Percentiles rank a stretch among this genome's conserved stretches.
These are phyloP conservation scores for Akanthomyces muscarius DNA, from an alignment of 2,329 filamentous ascomycete species.

Conservation along the genomic window DNA sequence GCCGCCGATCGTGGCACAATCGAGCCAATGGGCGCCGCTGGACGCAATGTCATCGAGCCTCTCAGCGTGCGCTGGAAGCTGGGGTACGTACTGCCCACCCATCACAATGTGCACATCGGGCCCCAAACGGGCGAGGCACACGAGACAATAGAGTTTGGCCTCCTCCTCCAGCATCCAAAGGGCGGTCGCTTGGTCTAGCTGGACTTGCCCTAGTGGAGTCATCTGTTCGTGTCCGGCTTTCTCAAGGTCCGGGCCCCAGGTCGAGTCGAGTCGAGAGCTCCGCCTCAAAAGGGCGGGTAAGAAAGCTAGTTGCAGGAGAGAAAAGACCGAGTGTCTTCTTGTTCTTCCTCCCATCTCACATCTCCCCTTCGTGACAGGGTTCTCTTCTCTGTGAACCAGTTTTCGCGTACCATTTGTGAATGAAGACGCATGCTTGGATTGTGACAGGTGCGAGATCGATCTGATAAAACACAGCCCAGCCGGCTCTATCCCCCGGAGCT, in stretches of 20 bases:
- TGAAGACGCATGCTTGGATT: background rate
- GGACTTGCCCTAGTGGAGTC: background rate
- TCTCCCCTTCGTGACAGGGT: background rate
- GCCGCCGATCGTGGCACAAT: background rate
- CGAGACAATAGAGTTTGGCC: background rate
- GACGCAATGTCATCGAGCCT: background rate
- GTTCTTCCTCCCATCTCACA: background rate
- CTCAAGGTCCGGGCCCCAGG: background rate
- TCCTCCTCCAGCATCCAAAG: no score
- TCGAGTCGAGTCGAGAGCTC: background rate
- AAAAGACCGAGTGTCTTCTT: background rate
- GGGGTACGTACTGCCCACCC: background rate
- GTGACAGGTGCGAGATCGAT: background rate
- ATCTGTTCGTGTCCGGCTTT: background rate
- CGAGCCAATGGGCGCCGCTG: background rate
- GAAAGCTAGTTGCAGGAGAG: background rate
- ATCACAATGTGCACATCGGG: background rate
- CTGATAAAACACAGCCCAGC: background rate
- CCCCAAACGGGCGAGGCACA: background rate
- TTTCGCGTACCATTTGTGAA: background rate
- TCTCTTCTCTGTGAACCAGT: background rate
- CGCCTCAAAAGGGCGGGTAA: background rate
- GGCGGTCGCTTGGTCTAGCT: background rate
- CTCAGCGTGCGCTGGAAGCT: no score
- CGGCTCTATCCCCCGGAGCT: background rate